These are phyloP conservation scores for Luffa acutangula DNA, from an alignment of 306 rosid genomes.

Conservation along the genomic window DNA sequence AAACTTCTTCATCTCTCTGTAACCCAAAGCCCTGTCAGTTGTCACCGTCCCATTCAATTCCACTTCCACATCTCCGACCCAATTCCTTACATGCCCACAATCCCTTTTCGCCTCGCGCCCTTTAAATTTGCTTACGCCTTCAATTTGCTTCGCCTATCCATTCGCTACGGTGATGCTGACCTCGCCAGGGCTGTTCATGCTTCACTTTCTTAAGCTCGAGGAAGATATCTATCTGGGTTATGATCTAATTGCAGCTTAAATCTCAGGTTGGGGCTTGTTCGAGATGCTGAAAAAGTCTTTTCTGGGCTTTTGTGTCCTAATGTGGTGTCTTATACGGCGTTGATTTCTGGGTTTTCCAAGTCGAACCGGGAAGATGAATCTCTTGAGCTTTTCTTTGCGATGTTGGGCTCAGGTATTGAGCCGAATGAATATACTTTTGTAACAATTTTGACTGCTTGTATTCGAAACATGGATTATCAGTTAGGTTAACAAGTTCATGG, in stretches of 20 bases:
- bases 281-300: conserved; percentile 44
- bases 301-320: conserved; percentile 36
- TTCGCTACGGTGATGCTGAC: conserved; percentile 24
- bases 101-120: conserved; percentile 11
- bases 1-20: conserved; percentile 4
- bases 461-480: conserved; percentile 22
- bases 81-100: neutral
- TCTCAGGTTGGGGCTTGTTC: conserved; percentile 35
- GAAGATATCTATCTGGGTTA: conserved; percentile 31
- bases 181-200: conserved; percentile 59
- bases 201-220: conserved; percentile 26
- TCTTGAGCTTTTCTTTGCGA: conserved; percentile 40
- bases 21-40: neutral
- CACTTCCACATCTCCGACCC: conserved; percentile 6
- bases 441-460: conserved; percentile 66
- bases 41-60: conserved; percentile 6
- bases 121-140: conserved; percentile 7
- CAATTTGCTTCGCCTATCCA: conserved; percentile 40
- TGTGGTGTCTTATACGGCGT: conserved; percentile 46
- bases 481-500: conserved; percentile 63
- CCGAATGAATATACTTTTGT: conserved; percentile 67
- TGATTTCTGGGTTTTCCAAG: conserved; percentile 68
- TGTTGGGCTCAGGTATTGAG: conserved; percentile 39
- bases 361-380: conserved; percentile 43
- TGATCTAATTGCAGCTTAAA: conserved; percentile 51